These are phyloP conservation scores for Chaetomidium leptoderma DNA, from an alignment of 495 filamentous ascomycete species.

Conservation along the genomic window DNA sequence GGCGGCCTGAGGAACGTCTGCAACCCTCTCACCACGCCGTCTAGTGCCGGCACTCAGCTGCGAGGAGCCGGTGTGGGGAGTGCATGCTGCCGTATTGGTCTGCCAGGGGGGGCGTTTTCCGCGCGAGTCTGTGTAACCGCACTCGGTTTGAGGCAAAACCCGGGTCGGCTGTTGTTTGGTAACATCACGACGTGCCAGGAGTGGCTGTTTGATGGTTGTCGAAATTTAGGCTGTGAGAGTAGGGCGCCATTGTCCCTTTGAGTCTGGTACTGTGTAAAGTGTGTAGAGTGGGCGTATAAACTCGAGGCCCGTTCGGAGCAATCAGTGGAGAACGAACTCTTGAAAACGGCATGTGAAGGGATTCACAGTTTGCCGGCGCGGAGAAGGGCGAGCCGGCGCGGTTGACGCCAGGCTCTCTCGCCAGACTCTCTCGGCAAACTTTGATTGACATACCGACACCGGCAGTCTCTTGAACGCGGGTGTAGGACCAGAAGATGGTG, in stretches of 20 bases:
- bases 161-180: background rate
- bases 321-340: background rate
- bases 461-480: background rate
- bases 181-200: background rate
- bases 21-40: background rate
- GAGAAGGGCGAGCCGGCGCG: conserved; percentile 1
- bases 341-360: background rate
- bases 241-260: no score
- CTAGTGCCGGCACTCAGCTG: background rate
- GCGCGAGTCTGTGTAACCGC: background rate
- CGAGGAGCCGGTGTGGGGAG: background rate
- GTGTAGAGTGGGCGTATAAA: no score
- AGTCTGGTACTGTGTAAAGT: no score
- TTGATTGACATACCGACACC: background rate
- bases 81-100: conserved; percentile 1
- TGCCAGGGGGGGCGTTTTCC: background rate
- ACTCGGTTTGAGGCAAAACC: background rate
- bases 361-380: background rate
- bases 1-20: background rate
- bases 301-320: background rate
- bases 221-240: conserved; percentile 3
- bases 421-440: background rate
- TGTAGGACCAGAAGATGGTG: background rate
- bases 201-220: background rate
- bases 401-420: background rate